phyloP scores from a whole-genome alignment of 176 grass and related monocot genomes.

The Carex kokanica region DNA sequence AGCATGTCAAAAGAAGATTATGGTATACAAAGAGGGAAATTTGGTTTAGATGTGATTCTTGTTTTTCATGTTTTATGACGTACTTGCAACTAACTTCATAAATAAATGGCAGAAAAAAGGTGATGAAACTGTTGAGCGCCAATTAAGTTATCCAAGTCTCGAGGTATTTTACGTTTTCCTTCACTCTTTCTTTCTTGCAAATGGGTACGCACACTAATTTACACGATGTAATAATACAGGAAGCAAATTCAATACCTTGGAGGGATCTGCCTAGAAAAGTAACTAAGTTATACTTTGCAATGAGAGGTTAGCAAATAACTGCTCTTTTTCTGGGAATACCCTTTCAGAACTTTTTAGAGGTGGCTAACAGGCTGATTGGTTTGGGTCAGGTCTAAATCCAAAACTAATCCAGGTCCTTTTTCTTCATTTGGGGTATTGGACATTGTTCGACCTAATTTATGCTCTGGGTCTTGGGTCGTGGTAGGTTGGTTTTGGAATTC shows the following conservation, averaged over 20 bases:
- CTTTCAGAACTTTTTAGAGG: neutral
- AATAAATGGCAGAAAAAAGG: constrained; percentile 48
- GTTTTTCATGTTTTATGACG: neutral
- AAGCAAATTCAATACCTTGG: constrained; percentile 80
- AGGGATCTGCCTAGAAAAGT: constrained; percentile 61
- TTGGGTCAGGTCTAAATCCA: neutral
- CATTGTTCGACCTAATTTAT: neutral
- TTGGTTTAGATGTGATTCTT: neutral
- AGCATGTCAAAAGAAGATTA: neutral
- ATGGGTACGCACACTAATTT: neutral
- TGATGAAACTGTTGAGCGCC: constrained; percentile 37
- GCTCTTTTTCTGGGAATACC: neutral
- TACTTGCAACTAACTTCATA: neutral
- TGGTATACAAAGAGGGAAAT: neutral
- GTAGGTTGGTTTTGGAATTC: neutral
- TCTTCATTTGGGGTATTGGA: neutral
- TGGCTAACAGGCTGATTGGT: neutral
- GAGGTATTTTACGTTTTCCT: constrained; percentile 40
- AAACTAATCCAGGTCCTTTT: neutral
- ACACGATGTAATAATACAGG: constrained; percentile 32
- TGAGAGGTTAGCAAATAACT: constrained; percentile 57
- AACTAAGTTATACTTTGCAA: constrained; percentile 62
- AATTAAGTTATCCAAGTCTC: constrained; percentile 62
- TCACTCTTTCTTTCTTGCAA: neutral
- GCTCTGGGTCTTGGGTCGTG: neutral